Base-by-base conservation (phyloP, 2,329 filamentous ascomycete species). In the Teratosphaeria pseudoeucalypti region DNA sequence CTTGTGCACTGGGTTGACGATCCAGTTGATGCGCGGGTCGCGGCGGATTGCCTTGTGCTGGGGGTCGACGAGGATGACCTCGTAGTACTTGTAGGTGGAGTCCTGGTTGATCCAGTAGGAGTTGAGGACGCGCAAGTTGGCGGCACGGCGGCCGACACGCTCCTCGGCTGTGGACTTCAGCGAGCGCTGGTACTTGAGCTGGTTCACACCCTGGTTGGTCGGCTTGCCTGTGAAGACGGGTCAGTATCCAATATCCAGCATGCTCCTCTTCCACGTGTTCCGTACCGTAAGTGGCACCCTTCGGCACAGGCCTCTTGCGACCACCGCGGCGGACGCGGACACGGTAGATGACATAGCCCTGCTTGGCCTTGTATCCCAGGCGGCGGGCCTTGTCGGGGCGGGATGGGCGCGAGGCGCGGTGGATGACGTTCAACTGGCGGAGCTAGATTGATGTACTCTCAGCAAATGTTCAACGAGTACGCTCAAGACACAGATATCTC, bases 61-160 rank as follows among this genome's bases (percentile, higher is more conserved):
- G 78, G 94, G 94, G 84, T 99, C 94, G 77, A 99, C 92, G 76
- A 96, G 90, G 84, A 99, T 97, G 81, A 97, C 87, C 83, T 99
- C 94, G 85, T 86, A 99, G 89, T 99, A 99, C 86, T 99, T 99
- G 90, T 97, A 99, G 81, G 94, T 99, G 64, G 92, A 96, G 85
- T 99, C 94, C 86, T 97, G 91, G 89, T 99, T 99, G 85, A 99
- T 90, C 95, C 95, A 99, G 92, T 99, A 99, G 67, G 92, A 97
- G 89, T 99, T 99, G 76, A 99, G 89, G 76, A 99, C 94, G 77
- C 94, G 91, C 79, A 99, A 82, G 84, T 99, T 99, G 82, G 92
- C 91, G 84, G 92, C 96, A 79, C 92, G 92, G 80, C 92, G 92
- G 76, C 95, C 94, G 77, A 99, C 92, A 89, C 94, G 94, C 88